Evolutionary conservation across 2,329 filamentous ascomycete species (phyloP), one percentile per base, ranked within the genome.

Genomic region (Penicillium hordei): DNA sequence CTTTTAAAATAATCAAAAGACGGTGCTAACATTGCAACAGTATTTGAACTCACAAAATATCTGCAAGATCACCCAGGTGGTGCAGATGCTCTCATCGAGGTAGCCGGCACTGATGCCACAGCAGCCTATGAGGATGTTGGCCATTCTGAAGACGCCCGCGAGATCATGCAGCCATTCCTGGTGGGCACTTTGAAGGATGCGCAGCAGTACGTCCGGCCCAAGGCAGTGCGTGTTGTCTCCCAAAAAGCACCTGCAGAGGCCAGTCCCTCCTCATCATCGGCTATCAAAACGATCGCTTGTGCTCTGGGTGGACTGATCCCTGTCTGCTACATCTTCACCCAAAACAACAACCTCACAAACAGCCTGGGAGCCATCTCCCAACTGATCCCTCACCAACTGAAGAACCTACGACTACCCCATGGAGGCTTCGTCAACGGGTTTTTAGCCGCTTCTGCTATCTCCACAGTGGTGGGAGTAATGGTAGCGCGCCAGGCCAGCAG

Each of bases 11-110:
- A 17, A 23, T 21, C n/a, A 21, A 23, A 21, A 31, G 21, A 17
- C 19, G 1, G 6, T 6, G 17, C 53, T 59, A 27, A 60, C 42
- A 15, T 45, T 36, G 17, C 27, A 17, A 38, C 36, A 83, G 85
- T 88, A 2, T 87, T 86, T 64, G 76, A 87, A 68, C 73, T 86
- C 12, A 81, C 84, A 1, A 77, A 79, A 43, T 88, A 86, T 60
- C 59, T 83, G 1, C 72, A 81, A 25, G 84, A 87, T 56, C 86
- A 88, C 60, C 86, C 86, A 3, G 75, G 76, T 17, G 78, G 78
- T 17, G 66, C 65, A 38, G 76, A 78, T 6, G 67, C 76, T 15
- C 66, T 80, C 1, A 46, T 72, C 31, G 75, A 79, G 51, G 65
- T 74, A 42, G 78, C 75, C 34, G 78, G 78, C 25, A 68, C 67